Base-by-base conservation (phyloP, 1,139 yeast genomes). In the Pichia sp. region DNA sequence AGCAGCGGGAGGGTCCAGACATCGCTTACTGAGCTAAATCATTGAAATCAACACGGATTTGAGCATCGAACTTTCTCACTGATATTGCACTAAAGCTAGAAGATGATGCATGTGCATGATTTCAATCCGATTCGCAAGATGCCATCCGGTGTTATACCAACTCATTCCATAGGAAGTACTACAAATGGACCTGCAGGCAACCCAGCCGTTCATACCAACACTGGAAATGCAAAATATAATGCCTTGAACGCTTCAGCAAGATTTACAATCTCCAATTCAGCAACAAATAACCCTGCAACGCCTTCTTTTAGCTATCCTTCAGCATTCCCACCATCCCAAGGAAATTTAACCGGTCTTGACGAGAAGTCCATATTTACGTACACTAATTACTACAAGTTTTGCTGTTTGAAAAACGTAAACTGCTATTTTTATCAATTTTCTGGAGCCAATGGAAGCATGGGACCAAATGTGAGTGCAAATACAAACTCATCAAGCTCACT, bases 341-440 rank as follows among this genome's bases (percentile, higher is more conserved):
- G n/a, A n/a, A n/a, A n/a, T n/a, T n/a, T n/a, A n/a, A n/a, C n/a
- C n/a, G n/a, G n/a, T n/a, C n/a, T n/a, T 21, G 46, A 46, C 23
- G 53, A 48, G 2, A 42, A 46, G 18, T 29, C 38, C 16, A 13
- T 25, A 2, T 34, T 38, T n/a, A 50, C 54, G 1, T 42, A 42
- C 14, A 53, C 58, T 14, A 55, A 54, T 28, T 53, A 47, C 33
- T 55, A 53, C 36, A 47, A 43, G 24, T 48, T 55, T 32, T 54
- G 57, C 9, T 29, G 37, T 10, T 31, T 52, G 21, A 42, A 42
- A 15, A 44, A 49, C 35, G 48, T 55, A 30, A 51, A 52, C 34
- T 50, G 55, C 27, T 51, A 42, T 25, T 54, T 53, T 22, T 53
- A 53, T 32, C 59, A 53, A 25, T 37, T 53, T n/a, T n/a, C n/a